Conservation (phyloP, 768 basidiomycete genomes). For the Omphalotus guepiniiformis region DNA sequence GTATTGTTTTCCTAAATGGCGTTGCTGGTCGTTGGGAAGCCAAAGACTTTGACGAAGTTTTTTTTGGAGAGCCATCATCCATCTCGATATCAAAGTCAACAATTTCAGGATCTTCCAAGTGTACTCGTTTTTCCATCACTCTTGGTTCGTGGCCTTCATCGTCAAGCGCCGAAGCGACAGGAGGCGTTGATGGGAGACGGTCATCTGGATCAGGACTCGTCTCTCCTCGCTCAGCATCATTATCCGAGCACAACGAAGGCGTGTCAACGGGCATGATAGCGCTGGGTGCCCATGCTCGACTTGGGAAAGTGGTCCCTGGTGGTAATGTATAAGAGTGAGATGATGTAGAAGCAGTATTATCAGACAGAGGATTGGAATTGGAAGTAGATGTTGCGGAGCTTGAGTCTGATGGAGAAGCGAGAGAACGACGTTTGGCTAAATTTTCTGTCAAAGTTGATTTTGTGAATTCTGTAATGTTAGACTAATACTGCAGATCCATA, state of each 20-base stretch:
- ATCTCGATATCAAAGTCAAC: conserved; percentile 33
- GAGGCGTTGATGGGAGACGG: conserved; percentile 12
- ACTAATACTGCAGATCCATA: too few relatives aligned
- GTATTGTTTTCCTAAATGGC: background rate
- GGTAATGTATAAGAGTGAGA: background rate
- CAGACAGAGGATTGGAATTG: conserved; percentile 1
- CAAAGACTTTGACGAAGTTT: conserved; percentile 9
- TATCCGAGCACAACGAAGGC: conserved; percentile 74
- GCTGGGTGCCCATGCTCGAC: conserved; percentile 17
- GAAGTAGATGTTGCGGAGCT: conserved; percentile 11
- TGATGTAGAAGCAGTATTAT: background rate
- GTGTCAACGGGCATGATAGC: conserved; percentile 38
- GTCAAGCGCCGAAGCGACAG: conserved; percentile 7
- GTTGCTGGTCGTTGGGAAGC: too few relatives aligned
- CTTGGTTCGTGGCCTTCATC: background rate
- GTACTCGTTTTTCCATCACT: conserved; percentile 3
- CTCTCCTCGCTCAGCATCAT: conserved; percentile 48
- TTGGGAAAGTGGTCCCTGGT: background rate
- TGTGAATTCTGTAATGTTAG: too few relatives aligned
- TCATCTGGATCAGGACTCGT: conserved; percentile 16
- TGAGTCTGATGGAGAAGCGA: conserved; percentile 11
- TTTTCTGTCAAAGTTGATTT: too few relatives aligned
- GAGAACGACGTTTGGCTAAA: too few relatives aligned
- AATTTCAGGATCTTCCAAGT: background rate
- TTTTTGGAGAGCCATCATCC: conserved; percentile 16